Base-by-base conservation (phyloP, 805 yeast genomes). In the Clavispora asparagi region DNA sequence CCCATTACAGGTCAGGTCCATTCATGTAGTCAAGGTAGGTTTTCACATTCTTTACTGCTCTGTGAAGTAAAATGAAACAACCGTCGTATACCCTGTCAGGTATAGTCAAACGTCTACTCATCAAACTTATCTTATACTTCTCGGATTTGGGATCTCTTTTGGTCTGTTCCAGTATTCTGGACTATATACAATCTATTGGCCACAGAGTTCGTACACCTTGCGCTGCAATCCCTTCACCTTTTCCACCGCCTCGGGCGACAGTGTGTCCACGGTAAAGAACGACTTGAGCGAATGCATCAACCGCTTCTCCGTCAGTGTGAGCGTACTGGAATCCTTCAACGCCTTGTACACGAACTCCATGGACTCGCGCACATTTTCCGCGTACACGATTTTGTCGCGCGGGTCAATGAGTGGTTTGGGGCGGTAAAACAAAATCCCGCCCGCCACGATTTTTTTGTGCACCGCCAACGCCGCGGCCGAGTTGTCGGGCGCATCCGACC, bases 341-440 rank as follows among this genome's bases (percentile, higher is more conserved):
- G 44, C 37, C 3, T 50, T 48, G 46, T 61, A 62, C 29, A 64
- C 65, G 29, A 45, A 52, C 43, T 56, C 52, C 47, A 66, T 50
- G 8, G 70, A 65, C 23, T 43, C 40, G 25, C 44, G 25, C 23
- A 64, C 60, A 7, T 51, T 40, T 5, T 53, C 39, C 6, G 62
- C 45, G 45, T 53, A 57, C 6, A 40, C 39, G 7, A 52, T 40
- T 25, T 53, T 53, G 17, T 58, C 59, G 3, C 55, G 44, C 11
- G 54, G 58, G 37, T 56, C 61, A 23, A 54, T 39, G 27, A 62
- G 51, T 2, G 42, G 44, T 23, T 51, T 51, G 1, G 73, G 71
- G 36, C 50, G 57, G 47, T 59, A 67, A 47, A 63, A 50, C 39
- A 62, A 48, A 14, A 68, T 60, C 2, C 69, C 66, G 6, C 67